Percentiles rank a stretch among this genome's conserved stretches.
These are phyloP conservation scores for Scedosporium minutisporum DNA, from an alignment of 2,329 filamentous ascomycete species.

Conservation along the genomic window DNA sequence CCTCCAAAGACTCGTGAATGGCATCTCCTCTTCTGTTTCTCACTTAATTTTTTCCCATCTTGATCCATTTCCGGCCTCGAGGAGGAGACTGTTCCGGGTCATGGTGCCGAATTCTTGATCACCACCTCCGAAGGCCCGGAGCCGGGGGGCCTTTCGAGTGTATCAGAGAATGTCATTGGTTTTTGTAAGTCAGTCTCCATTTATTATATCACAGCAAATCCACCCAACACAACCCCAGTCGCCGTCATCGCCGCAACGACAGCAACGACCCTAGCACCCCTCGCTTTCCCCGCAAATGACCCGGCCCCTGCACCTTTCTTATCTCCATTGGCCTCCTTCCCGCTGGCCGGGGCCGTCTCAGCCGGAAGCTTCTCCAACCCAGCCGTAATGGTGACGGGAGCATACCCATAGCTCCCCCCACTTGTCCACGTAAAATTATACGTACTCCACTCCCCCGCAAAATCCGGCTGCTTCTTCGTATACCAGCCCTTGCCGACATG, in stretches of 20 bases:
- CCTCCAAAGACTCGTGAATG: no score
- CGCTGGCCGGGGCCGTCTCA: neutral
- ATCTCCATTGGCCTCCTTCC: neutral
- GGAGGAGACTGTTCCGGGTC: no score
- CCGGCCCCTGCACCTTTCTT: neutral
- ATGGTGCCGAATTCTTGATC: no score
- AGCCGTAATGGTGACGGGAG: constrained; percentile 17
- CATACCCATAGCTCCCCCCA: constrained; percentile 17
- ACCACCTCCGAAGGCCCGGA: no score
- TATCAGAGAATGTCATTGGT: no score
- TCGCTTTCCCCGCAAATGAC: neutral
- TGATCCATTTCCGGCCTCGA: no score
- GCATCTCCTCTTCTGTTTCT: no score
- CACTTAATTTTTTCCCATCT: no score
- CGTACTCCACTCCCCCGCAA: constrained; percentile 12
- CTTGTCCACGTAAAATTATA: constrained; percentile 19
- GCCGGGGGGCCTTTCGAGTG: no score
- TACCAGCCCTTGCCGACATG: constrained; percentile 18
- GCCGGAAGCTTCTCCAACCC: constrained; percentile 11
- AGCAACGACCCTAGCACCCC: neutral
- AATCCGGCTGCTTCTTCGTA: constrained; percentile 10
- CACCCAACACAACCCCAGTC: neutral
- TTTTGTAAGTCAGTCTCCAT: neutral
- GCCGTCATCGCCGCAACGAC: neutral
- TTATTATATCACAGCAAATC: neutral